A percentile compares a stretch with the other conserved stretches of the same genome.
Evolutionary conservation across 805 yeast genomes (phyloP).

Genomic region (Yamadazyma takamatsuzukensis): DNA sequence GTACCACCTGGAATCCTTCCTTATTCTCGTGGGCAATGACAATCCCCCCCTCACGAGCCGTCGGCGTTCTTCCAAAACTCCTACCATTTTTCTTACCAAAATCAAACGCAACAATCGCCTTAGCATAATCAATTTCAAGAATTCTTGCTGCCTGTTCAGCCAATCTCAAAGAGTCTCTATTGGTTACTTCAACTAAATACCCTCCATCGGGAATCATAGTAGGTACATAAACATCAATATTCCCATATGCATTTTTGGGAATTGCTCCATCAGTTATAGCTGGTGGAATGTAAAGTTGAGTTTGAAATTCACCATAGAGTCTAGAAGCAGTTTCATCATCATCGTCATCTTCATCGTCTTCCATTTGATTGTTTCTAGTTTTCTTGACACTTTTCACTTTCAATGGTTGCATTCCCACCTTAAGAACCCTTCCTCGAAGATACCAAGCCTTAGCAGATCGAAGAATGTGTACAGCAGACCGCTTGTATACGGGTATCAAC

Average conservation of each 20-base stretch:
- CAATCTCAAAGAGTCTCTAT: constrained; percentile 34
- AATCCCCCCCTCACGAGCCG: constrained; percentile 70
- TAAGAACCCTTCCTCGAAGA: constrained; percentile 70
- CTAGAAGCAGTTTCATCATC: constrained; percentile 55
- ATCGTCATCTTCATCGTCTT: constrained; percentile 28
- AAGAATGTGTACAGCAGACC: constrained; percentile 60
- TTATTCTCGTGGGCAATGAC: constrained; percentile 61
- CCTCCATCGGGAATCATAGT: constrained; percentile 86
- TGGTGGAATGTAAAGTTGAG: constrained; percentile 66
- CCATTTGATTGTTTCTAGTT: constrained; percentile 28
- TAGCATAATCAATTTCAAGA: constrained; percentile 73
- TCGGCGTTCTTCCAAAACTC: constrained; percentile 35
- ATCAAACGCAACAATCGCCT: constrained; percentile 85
- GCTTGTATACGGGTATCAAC: constrained; percentile 60
- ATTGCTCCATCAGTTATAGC: constrained; percentile 63
- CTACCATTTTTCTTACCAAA: constrained; percentile 43
- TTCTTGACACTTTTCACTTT: constrained; percentile 27
- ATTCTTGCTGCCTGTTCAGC: constrained; percentile 70
- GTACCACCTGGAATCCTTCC: constrained; percentile 56
- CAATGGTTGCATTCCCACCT: constrained; percentile 64
- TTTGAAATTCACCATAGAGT: constrained; percentile 75
- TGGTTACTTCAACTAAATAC: constrained; percentile 40
- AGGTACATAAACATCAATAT: constrained; percentile 73
- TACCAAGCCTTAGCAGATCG: constrained; percentile 85
- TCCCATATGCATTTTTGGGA: constrained; percentile 75